Conservation (phyloP, 257 asterid species). For the Solanum virginianum region DNA sequence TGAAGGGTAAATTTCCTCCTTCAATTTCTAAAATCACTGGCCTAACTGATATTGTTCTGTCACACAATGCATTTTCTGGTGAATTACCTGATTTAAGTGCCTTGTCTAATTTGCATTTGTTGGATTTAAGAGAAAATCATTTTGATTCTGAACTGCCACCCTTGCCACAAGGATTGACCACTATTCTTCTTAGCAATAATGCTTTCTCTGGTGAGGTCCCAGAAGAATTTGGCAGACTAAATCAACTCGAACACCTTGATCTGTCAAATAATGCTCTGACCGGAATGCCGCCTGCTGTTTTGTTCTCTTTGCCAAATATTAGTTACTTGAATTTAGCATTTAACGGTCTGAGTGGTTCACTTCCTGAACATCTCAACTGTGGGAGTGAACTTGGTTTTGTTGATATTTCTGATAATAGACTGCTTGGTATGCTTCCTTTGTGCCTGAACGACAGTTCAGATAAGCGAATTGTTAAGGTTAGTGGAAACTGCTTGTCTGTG, state of each 20-base stretch:
- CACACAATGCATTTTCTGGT: slow-evolving; percentile 38
- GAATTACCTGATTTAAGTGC: slow-evolving; percentile 28
- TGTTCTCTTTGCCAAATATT: slow-evolving; percentile 32
- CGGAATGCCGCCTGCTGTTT: slow-evolving; percentile 11
- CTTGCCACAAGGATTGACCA: slow-evolving; percentile 25
- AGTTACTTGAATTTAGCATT: slow-evolving; percentile 33
- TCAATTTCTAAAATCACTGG: slow-evolving; percentile 16
- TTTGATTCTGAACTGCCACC: slow-evolving; percentile 32
- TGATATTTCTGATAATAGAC: slow-evolving; percentile 49
- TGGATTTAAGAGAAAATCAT: slow-evolving; percentile 43
- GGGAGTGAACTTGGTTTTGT: slow-evolving; percentile 28
- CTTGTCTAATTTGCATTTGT: slow-evolving; percentile 20
- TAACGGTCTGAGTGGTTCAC: slow-evolving; percentile 31
- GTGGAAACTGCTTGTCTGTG: slow-evolving; percentile 46
- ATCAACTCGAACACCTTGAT: slow-evolving; percentile 46
- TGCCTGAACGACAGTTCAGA: slow-evolving; percentile 33
- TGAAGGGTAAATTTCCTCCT: slow-evolving; percentile 31
- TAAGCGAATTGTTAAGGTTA: slow-evolving; percentile 13
- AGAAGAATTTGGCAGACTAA: slow-evolving; percentile 19
- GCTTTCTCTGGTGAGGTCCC: slow-evolving; percentile 45
- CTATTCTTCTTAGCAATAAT: slow-evolving; percentile 31
- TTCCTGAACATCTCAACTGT: slow-evolving; percentile 32
- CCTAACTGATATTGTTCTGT: slow-evolving; percentile 28
- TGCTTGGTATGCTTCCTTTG: slow-evolving; percentile 40
- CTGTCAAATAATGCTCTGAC: slow-evolving; percentile 36